Conservation (phyloP, 2,329 filamentous ascomycete genomes). For the Niveomyces coronatus region DNA sequence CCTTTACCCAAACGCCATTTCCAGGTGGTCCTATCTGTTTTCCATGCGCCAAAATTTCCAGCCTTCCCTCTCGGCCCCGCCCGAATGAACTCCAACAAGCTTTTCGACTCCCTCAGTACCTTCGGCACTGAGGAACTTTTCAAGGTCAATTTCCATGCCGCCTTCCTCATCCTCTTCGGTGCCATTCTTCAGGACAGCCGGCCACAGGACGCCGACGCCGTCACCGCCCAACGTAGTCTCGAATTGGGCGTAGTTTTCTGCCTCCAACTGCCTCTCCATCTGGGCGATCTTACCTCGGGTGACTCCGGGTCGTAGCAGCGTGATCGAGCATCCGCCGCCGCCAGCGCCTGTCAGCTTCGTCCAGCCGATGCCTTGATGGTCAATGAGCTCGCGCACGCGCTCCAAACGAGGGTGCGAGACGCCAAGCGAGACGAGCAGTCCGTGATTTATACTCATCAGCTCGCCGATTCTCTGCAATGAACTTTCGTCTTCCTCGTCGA, state of each 20-base stretch:
- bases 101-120: slow-evolving; percentile 78
- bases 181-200: slow-evolving; percentile 79
- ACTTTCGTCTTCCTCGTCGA: slow-evolving; percentile 53
- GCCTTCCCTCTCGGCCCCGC: slow-evolving; percentile 58
- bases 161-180: slow-evolving; percentile 67
- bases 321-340: slow-evolving; percentile 92
- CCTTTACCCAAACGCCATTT: background rate
- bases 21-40: slow-evolving; percentile 20
- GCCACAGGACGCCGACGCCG: slow-evolving; percentile 89
- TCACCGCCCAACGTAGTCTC: slow-evolving; percentile 86
- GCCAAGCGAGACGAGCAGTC: slow-evolving; percentile 77
- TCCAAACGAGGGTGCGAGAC: slow-evolving; percentile 93
- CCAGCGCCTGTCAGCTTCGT: slow-evolving; percentile 95
- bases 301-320: slow-evolving; percentile 63
- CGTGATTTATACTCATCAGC: slow-evolving; percentile 89
- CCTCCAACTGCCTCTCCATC: slow-evolving; percentile 54
- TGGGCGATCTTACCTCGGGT: slow-evolving; percentile 44
- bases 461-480: slow-evolving; percentile 70
- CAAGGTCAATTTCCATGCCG: slow-evolving; percentile 86
- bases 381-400: slow-evolving; percentile 80
- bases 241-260: slow-evolving; percentile 73
- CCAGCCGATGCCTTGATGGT: slow-evolving; percentile 85
- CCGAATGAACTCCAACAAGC: slow-evolving; percentile 69
- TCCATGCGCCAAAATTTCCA: slow-evolving; percentile 81
- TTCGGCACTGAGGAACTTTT: slow-evolving; percentile 70